These are phyloP conservation scores for Coleophoma crateriformis DNA, from an alignment of 2,329 filamentous ascomycete species.

Conservation along the genomic window DNA sequence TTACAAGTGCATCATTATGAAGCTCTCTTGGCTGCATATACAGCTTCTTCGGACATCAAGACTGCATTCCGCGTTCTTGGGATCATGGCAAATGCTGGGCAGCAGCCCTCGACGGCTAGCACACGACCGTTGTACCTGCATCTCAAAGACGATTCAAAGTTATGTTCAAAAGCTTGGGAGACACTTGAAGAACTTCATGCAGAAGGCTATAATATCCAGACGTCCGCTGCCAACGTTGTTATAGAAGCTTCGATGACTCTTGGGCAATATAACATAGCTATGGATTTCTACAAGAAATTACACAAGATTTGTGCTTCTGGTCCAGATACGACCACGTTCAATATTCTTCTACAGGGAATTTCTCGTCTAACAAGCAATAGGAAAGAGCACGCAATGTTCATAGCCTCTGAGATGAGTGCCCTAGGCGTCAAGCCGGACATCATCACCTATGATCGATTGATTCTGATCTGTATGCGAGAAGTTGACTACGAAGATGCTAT, in stretches of 20 bases:
- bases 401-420: slow-evolving; percentile 56
- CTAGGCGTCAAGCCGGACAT: slow-evolving; percentile 46
- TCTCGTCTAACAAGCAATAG: slow-evolving; percentile 23
- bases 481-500: slow-evolving; percentile 40
- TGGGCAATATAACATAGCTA: slow-evolving; percentile 39
- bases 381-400: slow-evolving; percentile 52
- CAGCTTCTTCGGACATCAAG: slow-evolving; percentile 50
- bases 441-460: slow-evolving; percentile 57
- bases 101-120: slow-evolving; percentile 49
- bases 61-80: slow-evolving; percentile 65
- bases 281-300: slow-evolving; percentile 56
- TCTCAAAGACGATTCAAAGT: slow-evolving; percentile 40
- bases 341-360: slow-evolving; percentile 45
- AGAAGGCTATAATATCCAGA: slow-evolving; percentile 42
- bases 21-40: slow-evolving; percentile 67
- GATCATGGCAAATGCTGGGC: slow-evolving; percentile 64
- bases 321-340: slow-evolving; percentile 51
- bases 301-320: slow-evolving; percentile 42
- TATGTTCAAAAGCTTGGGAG: slow-evolving; percentile 43
- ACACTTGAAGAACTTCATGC: slow-evolving; percentile 50
- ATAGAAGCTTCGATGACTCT: slow-evolving; percentile 28
- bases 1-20: slow-evolving; percentile 72
- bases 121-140: slow-evolving; percentile 57
- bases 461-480: slow-evolving; percentile 46
- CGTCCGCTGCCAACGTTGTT: slow-evolving; percentile 39